A percentile compares a stretch with the other conserved stretches of the same genome.
phyloP scores from a whole-genome alignment of 129 eudicot species.

The Dittrichia graveolens region DNA sequence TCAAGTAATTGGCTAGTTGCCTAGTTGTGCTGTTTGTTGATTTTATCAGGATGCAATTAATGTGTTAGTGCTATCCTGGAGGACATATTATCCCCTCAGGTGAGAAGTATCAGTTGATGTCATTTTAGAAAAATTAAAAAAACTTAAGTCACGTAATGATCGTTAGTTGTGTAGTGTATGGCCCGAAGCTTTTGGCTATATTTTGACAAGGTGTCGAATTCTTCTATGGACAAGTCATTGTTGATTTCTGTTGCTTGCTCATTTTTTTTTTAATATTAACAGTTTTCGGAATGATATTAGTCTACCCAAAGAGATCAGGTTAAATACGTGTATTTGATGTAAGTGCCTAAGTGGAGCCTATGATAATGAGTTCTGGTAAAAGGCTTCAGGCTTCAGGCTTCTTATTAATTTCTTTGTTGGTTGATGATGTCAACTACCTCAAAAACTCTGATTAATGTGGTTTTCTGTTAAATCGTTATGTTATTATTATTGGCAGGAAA shows the following conservation, averaged over 20 bases:
- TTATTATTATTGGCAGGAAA: slow-evolving; percentile 56
- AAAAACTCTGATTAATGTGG: slow-evolving; percentile 11
- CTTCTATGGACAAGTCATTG: background rate
- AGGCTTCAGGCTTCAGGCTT: background rate
- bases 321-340: slow-evolving; percentile 1
- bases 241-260: background rate
- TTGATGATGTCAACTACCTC: background rate
- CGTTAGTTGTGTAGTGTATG: too few relatives aligned
- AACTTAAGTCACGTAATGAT: too few relatives aligned
- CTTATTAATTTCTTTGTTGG: background rate
- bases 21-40: too few relatives aligned
- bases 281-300: background rate
- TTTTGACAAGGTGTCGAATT: too few relatives aligned
- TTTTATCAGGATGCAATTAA: too few relatives aligned
- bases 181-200: too few relatives aligned
- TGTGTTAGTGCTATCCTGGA: too few relatives aligned
- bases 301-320: background rate
- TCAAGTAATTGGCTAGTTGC: too few relatives aligned
- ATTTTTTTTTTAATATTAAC: background rate
- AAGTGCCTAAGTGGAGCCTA: background rate
- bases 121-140: too few relatives aligned
- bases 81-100: too few relatives aligned
- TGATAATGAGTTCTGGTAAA: background rate
- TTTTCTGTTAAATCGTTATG: background rate
- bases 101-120: too few relatives aligned